Evolutionary conservation across 352 stramenopile species (phyloP), one percentile per base, ranked within the genome.

Genomic region (Globisporangium spiculum): DNA sequence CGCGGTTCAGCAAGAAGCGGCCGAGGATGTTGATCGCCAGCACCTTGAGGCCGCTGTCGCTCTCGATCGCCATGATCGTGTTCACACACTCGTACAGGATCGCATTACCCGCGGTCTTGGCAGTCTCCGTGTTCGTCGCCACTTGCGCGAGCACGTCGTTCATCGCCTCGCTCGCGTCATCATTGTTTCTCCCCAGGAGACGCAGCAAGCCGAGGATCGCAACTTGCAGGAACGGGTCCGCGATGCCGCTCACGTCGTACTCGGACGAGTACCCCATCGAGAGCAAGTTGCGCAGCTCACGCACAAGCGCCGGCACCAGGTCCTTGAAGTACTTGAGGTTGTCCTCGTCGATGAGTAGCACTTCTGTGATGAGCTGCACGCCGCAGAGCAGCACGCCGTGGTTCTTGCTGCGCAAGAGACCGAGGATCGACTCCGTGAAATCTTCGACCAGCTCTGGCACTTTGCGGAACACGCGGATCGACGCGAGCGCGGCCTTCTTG

Each of bases 101-200:
- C 22, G 96, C 97, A 79, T 99, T 99, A 38, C 98, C 98, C n/a
- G 98, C 95, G 75, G 98, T 99, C 77, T 99, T 99, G 48, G 96
- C 95, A 9, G 97, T 99, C 76, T 99, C 97, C 12, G 98, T 99
- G 83, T 99, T 99, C n/a, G 97, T 99, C n/a, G 98, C 98, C 41
- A 99, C 97, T 84, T 99, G 96, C 3, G 97, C 96, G 4, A 99
- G 88, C 22, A 99, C 93, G 82, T 99, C 98, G 78, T 99, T 99
- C 88, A 96, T 96, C 2, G 86, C 86, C 58, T 96, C 90, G 30
- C 86, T 95, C 0, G 97, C 96, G 63, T 98, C 93, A 55, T 97
- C 93, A 75, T 99, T 98, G 63, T 90, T 88, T 62, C 97, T 90
- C 52, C 97, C 98, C n/a, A 99, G 70, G 12, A 99, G 74, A 26